Evolutionary conservation across 768 basidiomycete genomes (phyloP).

Genomic region (Dacryopinax spathularia): DNA sequence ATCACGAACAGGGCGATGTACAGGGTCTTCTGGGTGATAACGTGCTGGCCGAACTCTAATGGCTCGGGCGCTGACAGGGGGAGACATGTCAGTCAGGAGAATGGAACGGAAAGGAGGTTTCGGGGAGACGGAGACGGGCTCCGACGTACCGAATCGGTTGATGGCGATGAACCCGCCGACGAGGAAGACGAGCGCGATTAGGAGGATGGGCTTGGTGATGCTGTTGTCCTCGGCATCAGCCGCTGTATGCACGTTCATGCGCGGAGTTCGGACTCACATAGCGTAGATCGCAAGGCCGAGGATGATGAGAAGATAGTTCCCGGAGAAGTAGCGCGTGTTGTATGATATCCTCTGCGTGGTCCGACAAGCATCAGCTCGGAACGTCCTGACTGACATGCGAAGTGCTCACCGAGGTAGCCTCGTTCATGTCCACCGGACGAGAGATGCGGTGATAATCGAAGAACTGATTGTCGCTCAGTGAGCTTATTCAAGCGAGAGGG

Average conservation of each 20-base stretch:
- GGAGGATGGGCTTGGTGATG: constrained; percentile 66
- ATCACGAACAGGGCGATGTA: constrained; percentile 84
- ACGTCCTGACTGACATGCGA: not conserved
- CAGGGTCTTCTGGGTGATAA: constrained; percentile 77
- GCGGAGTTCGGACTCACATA: constrained; percentile 11
- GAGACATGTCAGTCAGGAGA: constrained; percentile 4
- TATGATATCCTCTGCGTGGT: constrained; percentile 67
- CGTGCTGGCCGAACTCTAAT: constrained; percentile 63
- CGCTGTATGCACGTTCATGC: not conserved
- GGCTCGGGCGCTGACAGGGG: constrained; percentile 58
- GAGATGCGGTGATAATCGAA: constrained; percentile 75
- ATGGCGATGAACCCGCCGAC: constrained; percentile 82
- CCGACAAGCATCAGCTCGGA: not conserved
- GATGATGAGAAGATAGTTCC: constrained; percentile 78
- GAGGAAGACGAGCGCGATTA: constrained; percentile 74
- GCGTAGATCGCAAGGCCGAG: constrained; percentile 66
- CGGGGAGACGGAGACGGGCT: not conserved
- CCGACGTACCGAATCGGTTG: constrained; percentile 66
- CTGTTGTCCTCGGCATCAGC: constrained; percentile 26
- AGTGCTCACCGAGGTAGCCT: constrained; percentile 40
- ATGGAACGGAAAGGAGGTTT: not conserved
- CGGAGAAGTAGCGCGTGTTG: constrained; percentile 50
- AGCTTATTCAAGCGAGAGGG: too few species aligned
- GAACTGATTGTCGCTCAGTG: too few species aligned
- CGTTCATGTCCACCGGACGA: constrained; percentile 67